A percentile compares a stretch with the other conserved stretches of the same genome.
phyloP scores from a whole-genome alignment of 768 basidiomycete species.

The Macrocybe gigantea region DNA sequence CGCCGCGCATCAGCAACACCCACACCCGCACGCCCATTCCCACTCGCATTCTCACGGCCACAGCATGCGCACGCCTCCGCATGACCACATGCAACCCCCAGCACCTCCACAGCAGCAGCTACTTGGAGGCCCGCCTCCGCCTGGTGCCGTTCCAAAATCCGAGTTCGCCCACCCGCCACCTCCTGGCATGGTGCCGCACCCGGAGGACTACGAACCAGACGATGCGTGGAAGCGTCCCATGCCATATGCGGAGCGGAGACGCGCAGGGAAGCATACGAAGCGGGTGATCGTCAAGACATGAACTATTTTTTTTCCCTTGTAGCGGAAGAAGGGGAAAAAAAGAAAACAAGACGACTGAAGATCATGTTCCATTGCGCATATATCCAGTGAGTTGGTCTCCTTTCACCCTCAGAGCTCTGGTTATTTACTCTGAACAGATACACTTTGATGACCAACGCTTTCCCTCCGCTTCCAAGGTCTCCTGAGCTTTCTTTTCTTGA shows the following conservation, averaged over 20 bases:
- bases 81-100: background rate
- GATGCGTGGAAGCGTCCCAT: conserved; percentile 70
- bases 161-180: too few relatives aligned
- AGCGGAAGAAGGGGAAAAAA: too few relatives aligned
- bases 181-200: conserved; percentile 16
- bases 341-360: too few relatives aligned
- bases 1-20: background rate
- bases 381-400: too few relatives aligned
- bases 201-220: conserved; percentile 34
- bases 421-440: too few relatives aligned
- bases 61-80: conserved; percentile 5
- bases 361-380: too few relatives aligned
- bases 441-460: too few relatives aligned
- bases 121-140: background rate
- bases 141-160: too few relatives aligned
- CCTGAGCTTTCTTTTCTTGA: too few relatives aligned
- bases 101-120: too few relatives aligned
- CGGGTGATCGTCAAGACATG: conserved; percentile 59
- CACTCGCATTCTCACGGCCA: background rate
- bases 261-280: conserved; percentile 77
- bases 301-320: conserved; percentile 3
- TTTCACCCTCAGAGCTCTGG: too few relatives aligned
- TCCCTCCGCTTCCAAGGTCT: too few relatives aligned
- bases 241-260: conserved; percentile 66
- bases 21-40: conserved; percentile 2